Base-by-base conservation (phyloP, 192 early-diverging fungal genomes). In the Linnemannia elongata region DNA sequence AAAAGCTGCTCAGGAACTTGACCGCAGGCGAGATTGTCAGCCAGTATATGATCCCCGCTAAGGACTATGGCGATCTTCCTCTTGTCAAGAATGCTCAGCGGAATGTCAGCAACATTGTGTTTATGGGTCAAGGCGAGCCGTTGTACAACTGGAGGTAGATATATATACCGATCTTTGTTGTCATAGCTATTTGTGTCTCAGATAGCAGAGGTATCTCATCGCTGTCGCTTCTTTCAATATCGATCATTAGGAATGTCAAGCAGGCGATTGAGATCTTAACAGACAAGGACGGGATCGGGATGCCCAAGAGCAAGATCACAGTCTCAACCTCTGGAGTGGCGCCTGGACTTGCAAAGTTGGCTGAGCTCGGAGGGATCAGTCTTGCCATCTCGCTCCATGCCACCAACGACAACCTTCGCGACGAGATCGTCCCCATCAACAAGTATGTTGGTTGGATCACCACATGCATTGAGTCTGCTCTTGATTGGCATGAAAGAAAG, bases 81-180 rank as follows among this genome's bases (percentile, higher is more conserved):
- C 78, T 93, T 1, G 41, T 47, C 22, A 76, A 88, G 9, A 80
- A 81, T 41, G 71, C 69, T 15, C 90, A 90, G 57, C 90, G 93
- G 49, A 89, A 72, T 3, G 88, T 97, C 27, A 93, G 92, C 33
- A 98, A 98, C 86, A 93, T 97, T 73, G 97, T 98, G 1, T 96
- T 96, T 77, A 98, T 98, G 97, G 97, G 97, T 36, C 96, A 97
- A 87, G 97, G 96, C 18, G 97, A 98, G 81, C 97, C 97, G 2
- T 83, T 97, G 24, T 94, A 95, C 85, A 98, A 98, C 85, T 96
- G 93, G 88, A 92, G 89, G 84, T 92, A 91, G 74, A 12, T 81
- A 93, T 2, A 38, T 71, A 1, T 17, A 71, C 30, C 87, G 18
- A 88, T n/a, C 55, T 89, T n/a, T 17, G 1, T 20, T 33, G 55